These are phyloP conservation scores for Penicillium psychrofluorescens DNA, from an alignment of 495 filamentous ascomycete species.

Conservation along the genomic window DNA sequence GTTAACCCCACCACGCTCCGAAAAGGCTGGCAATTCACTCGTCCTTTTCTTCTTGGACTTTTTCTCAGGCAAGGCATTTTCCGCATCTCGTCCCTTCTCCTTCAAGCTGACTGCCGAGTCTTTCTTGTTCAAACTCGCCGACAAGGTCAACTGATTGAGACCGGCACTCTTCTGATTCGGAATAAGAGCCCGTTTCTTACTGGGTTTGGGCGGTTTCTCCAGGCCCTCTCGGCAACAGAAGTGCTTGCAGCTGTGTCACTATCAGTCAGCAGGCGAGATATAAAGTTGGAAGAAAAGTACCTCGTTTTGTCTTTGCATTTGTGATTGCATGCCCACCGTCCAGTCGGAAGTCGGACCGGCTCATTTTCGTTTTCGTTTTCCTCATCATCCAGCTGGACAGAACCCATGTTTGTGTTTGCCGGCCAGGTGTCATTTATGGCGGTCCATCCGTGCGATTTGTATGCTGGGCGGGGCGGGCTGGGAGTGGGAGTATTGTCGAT, in stretches of 20 bases:
- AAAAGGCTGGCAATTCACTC: no score
- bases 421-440: no score
- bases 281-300: conserved; percentile 18
- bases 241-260: conserved; percentile 60
- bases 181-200: conserved; percentile 22
- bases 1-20: no score
- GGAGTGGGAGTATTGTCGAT: conserved; percentile 8
- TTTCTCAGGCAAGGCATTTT: neutral
- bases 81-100: neutral
- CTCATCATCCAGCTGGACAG: conserved; percentile 8
- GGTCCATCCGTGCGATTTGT: neutral
- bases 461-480: neutral
- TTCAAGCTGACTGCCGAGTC: neutral
- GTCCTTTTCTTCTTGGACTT: neutral
- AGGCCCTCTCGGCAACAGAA: conserved; percentile 84
- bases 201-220: conserved; percentile 63
- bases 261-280: conserved; percentile 2
- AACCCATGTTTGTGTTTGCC: neutral
- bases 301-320: conserved; percentile 68
- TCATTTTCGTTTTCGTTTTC: conserved; percentile 33
- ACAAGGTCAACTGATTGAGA: conserved; percentile 22
- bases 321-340: conserved; percentile 86
- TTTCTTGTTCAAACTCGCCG: conserved; percentile 22
- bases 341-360: conserved; percentile 61
- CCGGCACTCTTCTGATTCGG: conserved; percentile 11